phyloP scores from a whole-genome alignment of 169 alveolate species.

The Neospora caninum region DNA sequence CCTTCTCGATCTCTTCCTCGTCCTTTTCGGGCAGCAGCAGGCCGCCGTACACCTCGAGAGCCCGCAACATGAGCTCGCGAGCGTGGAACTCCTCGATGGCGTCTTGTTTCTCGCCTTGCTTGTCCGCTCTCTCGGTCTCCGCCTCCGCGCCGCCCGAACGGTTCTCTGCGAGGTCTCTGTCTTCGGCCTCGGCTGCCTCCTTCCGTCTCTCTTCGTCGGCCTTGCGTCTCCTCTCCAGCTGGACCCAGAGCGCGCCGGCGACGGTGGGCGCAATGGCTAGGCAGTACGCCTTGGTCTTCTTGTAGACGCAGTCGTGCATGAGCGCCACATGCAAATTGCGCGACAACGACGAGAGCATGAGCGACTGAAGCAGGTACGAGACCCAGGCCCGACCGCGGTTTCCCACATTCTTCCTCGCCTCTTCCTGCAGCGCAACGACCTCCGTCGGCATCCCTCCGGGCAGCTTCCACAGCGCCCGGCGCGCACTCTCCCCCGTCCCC shows the following conservation, averaged over 20 bases:
- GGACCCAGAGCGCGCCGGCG: constrained; percentile 36
- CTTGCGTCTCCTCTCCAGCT: neutral
- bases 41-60: neutral
- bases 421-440: neutral
- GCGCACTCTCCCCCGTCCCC: neutral
- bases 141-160: neutral
- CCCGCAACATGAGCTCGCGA: neutral
- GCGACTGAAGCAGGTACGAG: constrained; percentile 47
- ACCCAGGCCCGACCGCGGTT: constrained; percentile 17
- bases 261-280: constrained; percentile 19
- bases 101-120: neutral
- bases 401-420: neutral
- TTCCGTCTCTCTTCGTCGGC: neutral
- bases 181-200: neutral
- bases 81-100: neutral
- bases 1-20: constrained; percentile 3
- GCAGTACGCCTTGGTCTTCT: constrained; percentile 22
- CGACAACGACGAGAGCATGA: neutral
- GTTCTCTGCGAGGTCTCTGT: neutral
- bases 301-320: neutral
- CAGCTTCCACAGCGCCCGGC: neutral
- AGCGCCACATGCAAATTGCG: neutral
- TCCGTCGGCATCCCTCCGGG: neutral
- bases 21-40: constrained; percentile 34
- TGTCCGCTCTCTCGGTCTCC: neutral